Conservation (phyloP, 1,284 basidiomycete species). For the Tilletiopsis washingtonensis region DNA sequence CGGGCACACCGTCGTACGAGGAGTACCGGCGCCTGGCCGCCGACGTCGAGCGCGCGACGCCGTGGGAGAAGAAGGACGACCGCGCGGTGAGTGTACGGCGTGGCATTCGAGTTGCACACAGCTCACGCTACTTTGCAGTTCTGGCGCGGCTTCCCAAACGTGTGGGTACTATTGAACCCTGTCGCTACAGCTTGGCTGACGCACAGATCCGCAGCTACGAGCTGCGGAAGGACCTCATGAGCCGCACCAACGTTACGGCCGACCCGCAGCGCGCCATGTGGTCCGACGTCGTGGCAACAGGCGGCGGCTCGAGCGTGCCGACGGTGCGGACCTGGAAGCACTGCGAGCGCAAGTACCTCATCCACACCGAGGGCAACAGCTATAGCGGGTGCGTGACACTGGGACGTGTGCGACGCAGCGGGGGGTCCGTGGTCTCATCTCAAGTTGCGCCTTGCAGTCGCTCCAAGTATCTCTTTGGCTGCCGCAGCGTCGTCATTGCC, state of each 20-base stretch:
- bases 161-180: no score
- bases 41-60: constrained; percentile 12
- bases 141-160: no score
- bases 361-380: constrained; percentile 35
- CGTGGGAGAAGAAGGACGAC: constrained; percentile 19
- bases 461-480: constrained; percentile 22
- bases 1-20: constrained; percentile 20
- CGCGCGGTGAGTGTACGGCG: constrained; percentile 10
- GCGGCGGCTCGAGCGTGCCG: constrained; percentile 4
- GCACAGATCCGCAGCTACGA: constrained; percentile 26
- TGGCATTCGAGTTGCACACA: neutral
- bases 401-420: no score
- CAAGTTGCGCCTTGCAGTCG: no score
- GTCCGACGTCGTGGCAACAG: constrained; percentile 26
- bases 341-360: constrained; percentile 25
- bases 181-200: no score
- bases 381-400: constrained; percentile 20
- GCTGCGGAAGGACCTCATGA: constrained; percentile 16
- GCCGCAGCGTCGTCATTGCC: constrained; percentile 18
- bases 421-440: no score
- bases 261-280: constrained; percentile 12
- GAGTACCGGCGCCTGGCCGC: constrained; percentile 17
- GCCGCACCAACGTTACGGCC: constrained; percentile 8
- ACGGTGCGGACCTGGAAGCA: constrained; percentile 25
- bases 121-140: constrained; percentile 21